Base-by-base conservation (phyloP, 2,329 filamentous ascomycete species). In the Mollisiaceae sp. region DNA sequence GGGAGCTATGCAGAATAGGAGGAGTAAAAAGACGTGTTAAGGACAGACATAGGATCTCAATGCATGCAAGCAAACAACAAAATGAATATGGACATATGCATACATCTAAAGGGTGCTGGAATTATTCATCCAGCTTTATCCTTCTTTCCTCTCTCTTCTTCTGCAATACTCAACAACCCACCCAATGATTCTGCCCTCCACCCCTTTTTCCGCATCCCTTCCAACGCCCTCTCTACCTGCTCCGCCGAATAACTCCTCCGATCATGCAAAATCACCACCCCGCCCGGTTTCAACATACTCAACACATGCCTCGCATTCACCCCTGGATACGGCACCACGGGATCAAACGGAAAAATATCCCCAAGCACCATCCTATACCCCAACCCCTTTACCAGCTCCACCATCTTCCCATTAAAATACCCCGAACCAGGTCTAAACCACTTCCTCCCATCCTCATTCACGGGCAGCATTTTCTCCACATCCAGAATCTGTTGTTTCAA, bases 351-450 rank as follows among this genome's bases (percentile, higher is more conserved):
- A 78, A 96, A 97, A 47, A 97, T 89, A 77, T 88, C 89, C 2
- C 93, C 93, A 45, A 97, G 80, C n/a, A 93, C 89, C 60, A 95
- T 82, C 59, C 83, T 82, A 77, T 92, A 94, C 4, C 88, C 89
- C 67, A 93, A 75, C 60, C 79, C 81, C 39, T 79, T 78, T 8
- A 92, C 78, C 41, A 90, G 75, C 39, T 78, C 77, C 22, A 91
- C 82, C 88, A 97, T 94, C 20, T 85, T 77, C 50, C 81, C 80
- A 73, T 85, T 93, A 80, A 97, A 97, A 77, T 96, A 89, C 15
- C 93, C 93, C 0, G 90, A 93, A 0, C 93, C 93, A 0, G 93
- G 93, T 0, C 93, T 86, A 78, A 95, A 97, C 77, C 90, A 94
- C 69, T 85, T 86, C 14, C 56, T 27, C 1, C 77, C 72, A 4